Conservation (phyloP, 2,329 filamentous ascomycete species). For the Sporothrix dimorphospora region DNA sequence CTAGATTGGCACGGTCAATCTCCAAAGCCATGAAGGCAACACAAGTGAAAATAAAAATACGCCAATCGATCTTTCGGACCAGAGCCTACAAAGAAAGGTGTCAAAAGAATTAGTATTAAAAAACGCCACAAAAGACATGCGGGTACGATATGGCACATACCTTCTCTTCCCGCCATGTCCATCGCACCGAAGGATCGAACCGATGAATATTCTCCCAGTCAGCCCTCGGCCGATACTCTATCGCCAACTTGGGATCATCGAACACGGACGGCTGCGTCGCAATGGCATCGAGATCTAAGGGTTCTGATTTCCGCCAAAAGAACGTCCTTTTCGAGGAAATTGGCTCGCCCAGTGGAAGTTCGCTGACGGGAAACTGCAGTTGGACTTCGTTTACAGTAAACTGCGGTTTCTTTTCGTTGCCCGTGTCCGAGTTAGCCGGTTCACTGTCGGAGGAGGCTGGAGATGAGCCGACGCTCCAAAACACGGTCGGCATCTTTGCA, state of each 20-base stretch:
- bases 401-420: background rate
- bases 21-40: slow-evolving; percentile 2
- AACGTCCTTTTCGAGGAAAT: background rate
- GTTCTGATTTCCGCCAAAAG: background rate
- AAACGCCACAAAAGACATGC: background rate
- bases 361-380: background rate
- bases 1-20: slow-evolving; percentile 5
- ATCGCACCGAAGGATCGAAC: slow-evolving; percentile 23
- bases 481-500: background rate
- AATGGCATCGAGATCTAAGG: slow-evolving; percentile 3
- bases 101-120: background rate
- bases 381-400: background rate
- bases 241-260: slow-evolving; percentile 9
- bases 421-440: background rate
- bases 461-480: background rate
- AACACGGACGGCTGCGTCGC: slow-evolving; percentile 24
- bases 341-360: background rate
- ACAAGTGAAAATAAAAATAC: background rate
- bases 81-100: background rate
- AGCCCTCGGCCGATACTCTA: background rate
- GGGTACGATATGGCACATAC: background rate
- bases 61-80: slow-evolving; percentile 3
- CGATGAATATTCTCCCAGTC: slow-evolving; percentile 27
- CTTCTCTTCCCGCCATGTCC: slow-evolving; percentile 26
- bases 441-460: background rate